Conservation (phyloP, 139 green algal genomes). For the Marvania coccoides region DNA sequence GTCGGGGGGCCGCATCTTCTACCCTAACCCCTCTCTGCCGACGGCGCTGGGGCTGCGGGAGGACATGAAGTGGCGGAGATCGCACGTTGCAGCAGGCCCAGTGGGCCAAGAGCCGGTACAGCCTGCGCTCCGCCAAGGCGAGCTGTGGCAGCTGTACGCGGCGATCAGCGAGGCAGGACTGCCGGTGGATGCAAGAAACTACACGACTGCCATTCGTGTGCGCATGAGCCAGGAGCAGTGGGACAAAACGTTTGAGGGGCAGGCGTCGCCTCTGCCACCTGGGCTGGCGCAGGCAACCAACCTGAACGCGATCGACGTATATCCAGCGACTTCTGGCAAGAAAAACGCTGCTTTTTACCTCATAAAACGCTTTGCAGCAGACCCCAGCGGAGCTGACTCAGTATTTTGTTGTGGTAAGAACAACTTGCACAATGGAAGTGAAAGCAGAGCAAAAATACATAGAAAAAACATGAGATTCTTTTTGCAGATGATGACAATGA, state of each 20-base stretch:
- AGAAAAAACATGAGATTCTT: no score
- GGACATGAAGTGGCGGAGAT: constrained; percentile 1
- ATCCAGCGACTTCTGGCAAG: constrained; percentile 10
- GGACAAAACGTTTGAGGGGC: no score
- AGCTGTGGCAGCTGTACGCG: not conserved
- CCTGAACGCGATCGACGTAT: not conserved
- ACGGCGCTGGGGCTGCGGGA: not conserved
- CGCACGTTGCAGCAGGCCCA: not conserved
- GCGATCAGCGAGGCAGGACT: not conserved
- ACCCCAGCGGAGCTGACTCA: not conserved
- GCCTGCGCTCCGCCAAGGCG: not conserved
- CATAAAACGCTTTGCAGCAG: not conserved
- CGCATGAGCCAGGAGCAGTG: not conserved
- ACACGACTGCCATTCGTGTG: constrained; percentile 3
- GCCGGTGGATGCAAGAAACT: not conserved
- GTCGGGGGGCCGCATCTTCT: constrained; percentile 7
- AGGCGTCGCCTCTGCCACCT: not conserved
- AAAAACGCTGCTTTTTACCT: constrained; percentile 7
- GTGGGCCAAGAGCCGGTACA: not conserved
- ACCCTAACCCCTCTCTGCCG: not conserved
- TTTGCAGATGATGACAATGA: constrained; percentile 21
- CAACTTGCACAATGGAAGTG: no score
- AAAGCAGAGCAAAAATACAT: no score
- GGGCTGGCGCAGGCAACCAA: not conserved
- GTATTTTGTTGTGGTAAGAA: constrained; percentile 1